These are phyloP conservation scores for Thelephora terrestris DNA, from an alignment of 1,284 basidiomycete genomes.

Conservation along the genomic window DNA sequence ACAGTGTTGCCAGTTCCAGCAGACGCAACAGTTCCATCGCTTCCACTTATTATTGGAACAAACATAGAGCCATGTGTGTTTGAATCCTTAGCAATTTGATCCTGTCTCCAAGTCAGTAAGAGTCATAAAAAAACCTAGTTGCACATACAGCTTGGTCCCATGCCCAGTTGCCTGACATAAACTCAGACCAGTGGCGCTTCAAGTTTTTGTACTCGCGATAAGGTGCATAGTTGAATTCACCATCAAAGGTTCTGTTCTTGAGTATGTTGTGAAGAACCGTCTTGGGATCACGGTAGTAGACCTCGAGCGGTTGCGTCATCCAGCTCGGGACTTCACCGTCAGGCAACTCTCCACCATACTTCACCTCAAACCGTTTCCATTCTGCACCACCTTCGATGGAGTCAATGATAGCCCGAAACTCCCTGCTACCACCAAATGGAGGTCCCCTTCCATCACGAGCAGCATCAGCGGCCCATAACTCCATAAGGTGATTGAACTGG, in stretches of 20 bases:
- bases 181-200: conserved; percentile 2
- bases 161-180: conserved; percentile 14
- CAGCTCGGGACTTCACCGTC: conserved; percentile 9
- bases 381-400: conserved; percentile 5
- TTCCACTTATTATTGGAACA: conserved; percentile 10
- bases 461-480: conserved; percentile 5
- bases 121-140: neutral
- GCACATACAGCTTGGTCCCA: conserved; percentile 8
- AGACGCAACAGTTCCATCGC: conserved; percentile 16
- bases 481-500: conserved; percentile 7
- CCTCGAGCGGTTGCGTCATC: conserved; percentile 8
- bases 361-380: conserved; percentile 7
- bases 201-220: conserved; percentile 5
- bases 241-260: conserved; percentile 4
- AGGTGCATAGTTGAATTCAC: conserved; percentile 6
- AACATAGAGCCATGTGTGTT: conserved; percentile 9
- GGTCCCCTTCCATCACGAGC: conserved; percentile 11
- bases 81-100: conserved; percentile 7
- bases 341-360: conserved; percentile 5
- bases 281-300: conserved; percentile 9
- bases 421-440: neutral
- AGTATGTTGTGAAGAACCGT: conserved; percentile 8
- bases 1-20: conserved; percentile 13
- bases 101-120: neutral
- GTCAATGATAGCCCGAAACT: neutral